A percentile compares a stretch with the other conserved stretches of the same genome.
Conservation (phyloP, 352 stramenopile species). For the Phytophthora cajani region DNA sequence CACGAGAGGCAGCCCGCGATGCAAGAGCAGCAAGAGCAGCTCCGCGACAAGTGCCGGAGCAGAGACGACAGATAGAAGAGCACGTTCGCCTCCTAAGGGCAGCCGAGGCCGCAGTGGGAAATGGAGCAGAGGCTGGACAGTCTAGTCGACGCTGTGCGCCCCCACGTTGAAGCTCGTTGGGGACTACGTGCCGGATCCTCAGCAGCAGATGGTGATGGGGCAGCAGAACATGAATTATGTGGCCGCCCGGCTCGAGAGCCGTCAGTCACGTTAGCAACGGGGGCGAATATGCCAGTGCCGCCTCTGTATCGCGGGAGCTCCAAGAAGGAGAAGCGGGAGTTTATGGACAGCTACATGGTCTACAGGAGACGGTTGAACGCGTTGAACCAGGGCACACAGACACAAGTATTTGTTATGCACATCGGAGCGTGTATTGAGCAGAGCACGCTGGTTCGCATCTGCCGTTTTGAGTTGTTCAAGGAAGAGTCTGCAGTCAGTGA, state of each 20-base stretch:
- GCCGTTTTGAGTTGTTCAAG: not conserved
- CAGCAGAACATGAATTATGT: no score
- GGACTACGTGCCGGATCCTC: no score
- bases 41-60: conserved; percentile 6
- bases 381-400: conserved; percentile 3
- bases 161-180: no score
- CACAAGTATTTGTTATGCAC: not conserved
- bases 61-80: conserved; percentile 12
- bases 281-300: no score
- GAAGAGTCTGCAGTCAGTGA: not conserved
- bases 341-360: no score
- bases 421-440: not conserved
- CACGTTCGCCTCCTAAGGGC: conserved; percentile 9
- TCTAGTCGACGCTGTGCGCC: no score
- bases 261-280: no score
- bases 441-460: not conserved
- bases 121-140: conserved; percentile 10
- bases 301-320: no score
- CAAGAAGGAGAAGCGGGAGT: no score
- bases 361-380: no score
- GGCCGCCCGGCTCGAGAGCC: no score
- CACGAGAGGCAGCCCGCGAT: conserved; percentile 2
- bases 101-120: conserved; percentile 4
- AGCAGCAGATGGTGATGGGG: no score
- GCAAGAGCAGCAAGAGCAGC: conserved; percentile 7